Evolutionary conservation across 495 filamentous ascomycete species (phyloP).

Genomic region (Viridothelium virens): DNA sequence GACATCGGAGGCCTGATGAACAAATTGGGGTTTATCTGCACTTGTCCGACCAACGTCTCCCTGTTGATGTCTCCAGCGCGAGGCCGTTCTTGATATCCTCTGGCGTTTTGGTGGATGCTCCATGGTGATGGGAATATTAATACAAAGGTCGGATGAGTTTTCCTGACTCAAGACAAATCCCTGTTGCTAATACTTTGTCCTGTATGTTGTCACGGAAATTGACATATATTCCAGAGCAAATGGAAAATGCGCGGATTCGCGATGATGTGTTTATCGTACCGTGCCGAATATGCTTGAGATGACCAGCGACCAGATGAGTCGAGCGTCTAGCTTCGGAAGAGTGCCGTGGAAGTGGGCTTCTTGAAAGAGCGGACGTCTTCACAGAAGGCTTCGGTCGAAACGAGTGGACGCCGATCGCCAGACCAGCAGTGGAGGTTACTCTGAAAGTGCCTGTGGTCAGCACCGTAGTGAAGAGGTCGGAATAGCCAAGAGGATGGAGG

Average conservation of each 20-base stretch:
- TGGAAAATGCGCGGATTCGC: neutral
- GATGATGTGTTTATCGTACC: neutral
- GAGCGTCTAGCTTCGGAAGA: slow-evolving; percentile 12
- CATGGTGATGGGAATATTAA: neutral
- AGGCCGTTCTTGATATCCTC: slow-evolving; percentile 1
- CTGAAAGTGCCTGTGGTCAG: neutral
- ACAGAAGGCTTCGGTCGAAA: slow-evolving; percentile 9
- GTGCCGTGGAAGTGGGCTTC: neutral
- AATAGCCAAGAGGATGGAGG: neutral
- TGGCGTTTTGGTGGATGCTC: slow-evolving; percentile 3
- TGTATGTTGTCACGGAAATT: neutral
- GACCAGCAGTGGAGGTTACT: neutral
- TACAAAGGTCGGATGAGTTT: neutral
- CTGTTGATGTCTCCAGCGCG: neutral
- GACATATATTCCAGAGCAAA: neutral
- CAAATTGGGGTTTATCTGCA: slow-evolving; percentile 5
- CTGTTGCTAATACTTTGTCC: neutral
- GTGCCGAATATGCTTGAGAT: neutral
- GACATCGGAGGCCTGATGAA: neutral
- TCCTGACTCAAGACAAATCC: too few species aligned
- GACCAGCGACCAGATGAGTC: slow-evolving; percentile 9
- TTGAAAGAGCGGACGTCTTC: slow-evolving; percentile 11
- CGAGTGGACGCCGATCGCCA: slow-evolving; percentile 11
- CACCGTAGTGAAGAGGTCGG: neutral
- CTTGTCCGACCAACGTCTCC: neutral